Base-by-base conservation (phyloP, 352 stramenopile genomes). In the Phytophthora hybrid region DNA sequence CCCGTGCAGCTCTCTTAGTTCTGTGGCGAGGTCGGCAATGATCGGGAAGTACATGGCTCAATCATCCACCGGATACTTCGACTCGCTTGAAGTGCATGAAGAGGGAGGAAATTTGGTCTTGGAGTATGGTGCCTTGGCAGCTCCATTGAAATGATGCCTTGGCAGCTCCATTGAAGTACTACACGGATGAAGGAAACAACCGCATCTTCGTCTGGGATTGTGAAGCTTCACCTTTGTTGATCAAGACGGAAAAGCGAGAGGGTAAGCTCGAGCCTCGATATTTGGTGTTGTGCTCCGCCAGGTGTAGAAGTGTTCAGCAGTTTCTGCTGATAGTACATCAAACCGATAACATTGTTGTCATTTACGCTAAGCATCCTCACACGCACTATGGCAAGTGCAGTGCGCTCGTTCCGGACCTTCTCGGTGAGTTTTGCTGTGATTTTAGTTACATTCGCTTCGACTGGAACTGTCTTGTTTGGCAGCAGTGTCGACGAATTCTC, bases 371-470 rank as follows among this genome's bases (percentile, higher is more conserved):
- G 83, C 26, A 73, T 93, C 29, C 49, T 93, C 21, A 90, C 83
- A 9, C 73, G 77, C 19, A 93, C 84, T 6, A 76, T 93, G 37
- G 71, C 77, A 0, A 76, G 73, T 51, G 78, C 83, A 19, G 60
- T 93, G 10, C 63, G 78, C 31, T 79, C 83, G 7, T 90, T 92
- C 34, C 49, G 52, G 6, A 80, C 76, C 1, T 90, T 93, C 41
- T 83, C 84, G 19, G 73, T 87, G 6, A 84, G 91, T 21, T 90
- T 87, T 31, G 34, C 78, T 3, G 75, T 93, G 7, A 76, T 87
- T 49, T 82, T 91, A 31, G 21, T 84, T 9, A 81, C 74, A 5
- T 93, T 90, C 55, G 71, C 76, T n/a, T 61, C 79, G 2, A 81
- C 77, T 19, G 86, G 84, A 1, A 80, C 72, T 0, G 59, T 93